A percentile compares a stretch with the other conserved stretches of the same genome.
These are phyloP conservation scores for Gentiana macrophylla DNA, from an alignment of 257 asterid genomes.

Conservation along the genomic window DNA sequence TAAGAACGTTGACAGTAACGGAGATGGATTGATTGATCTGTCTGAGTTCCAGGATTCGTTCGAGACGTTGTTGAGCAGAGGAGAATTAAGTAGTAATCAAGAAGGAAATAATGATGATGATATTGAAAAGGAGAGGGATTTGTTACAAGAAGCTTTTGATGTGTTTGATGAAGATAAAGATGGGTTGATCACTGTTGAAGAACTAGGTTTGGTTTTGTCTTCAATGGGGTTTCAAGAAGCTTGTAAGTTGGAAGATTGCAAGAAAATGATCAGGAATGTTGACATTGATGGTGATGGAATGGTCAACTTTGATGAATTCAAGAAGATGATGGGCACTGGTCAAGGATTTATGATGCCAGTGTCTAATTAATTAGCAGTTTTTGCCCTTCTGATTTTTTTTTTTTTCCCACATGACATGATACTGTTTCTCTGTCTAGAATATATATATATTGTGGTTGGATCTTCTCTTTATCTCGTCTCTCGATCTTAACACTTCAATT, in stretches of 20 bases:
- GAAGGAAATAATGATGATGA: too few relatives aligned
- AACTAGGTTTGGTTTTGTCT: conserved; percentile 52
- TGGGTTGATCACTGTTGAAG: conserved; percentile 64
- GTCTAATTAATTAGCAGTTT: conserved; percentile 6
- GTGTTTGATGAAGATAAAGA: conserved; percentile 73
- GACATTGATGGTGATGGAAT: conserved; percentile 88
- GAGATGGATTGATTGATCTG: conserved; percentile 68
- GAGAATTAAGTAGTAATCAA: background rate
- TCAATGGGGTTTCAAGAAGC: conserved; percentile 62
- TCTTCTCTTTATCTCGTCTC: too few relatives aligned
- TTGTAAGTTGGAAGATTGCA: conserved; percentile 47
- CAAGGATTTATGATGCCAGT: conserved; percentile 31
- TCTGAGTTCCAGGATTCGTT: conserved; percentile 59
- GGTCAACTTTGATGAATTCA: conserved; percentile 71
- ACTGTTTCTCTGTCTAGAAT: too few relatives aligned
- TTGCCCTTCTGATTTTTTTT: conserved; percentile 6
- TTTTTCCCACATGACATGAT: too few relatives aligned
- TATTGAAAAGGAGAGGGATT: conserved; percentile 15
- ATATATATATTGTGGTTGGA: too few relatives aligned
- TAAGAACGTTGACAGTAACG: conserved; percentile 46
- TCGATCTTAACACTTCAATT: too few relatives aligned
- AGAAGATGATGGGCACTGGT: conserved; percentile 62
- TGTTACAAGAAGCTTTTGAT: conserved; percentile 61
- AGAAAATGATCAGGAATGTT: conserved; percentile 68
- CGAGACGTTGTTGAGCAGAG: conserved; percentile 21